Conservation (phyloP, 768 basidiomycete genomes). For the Boletellus emodensis region DNA sequence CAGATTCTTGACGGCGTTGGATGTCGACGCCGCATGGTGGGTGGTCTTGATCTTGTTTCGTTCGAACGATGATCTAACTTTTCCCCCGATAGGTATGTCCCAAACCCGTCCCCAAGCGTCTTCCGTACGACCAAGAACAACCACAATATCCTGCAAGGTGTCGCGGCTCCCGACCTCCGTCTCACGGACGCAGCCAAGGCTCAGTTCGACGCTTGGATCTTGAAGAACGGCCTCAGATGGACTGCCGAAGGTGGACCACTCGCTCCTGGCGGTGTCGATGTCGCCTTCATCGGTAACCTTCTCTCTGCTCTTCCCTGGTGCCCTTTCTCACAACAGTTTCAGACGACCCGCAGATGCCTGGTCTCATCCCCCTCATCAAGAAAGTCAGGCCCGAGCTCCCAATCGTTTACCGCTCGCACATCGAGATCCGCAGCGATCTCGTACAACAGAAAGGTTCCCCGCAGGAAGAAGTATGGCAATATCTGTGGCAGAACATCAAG, state of each 20-base stretch:
- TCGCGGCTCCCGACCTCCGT: constrained; percentile 72
- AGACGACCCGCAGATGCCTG: constrained; percentile 94
- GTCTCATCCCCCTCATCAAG: constrained; percentile 88
- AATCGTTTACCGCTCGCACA: constrained; percentile 92
- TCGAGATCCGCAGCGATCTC: constrained; percentile 88
- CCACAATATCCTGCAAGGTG: constrained; percentile 93
- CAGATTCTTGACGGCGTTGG: constrained; percentile 74
- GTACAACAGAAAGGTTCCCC: constrained; percentile 78
- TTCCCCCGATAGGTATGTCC: constrained; percentile 66
- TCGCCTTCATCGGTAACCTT: constrained; percentile 78
- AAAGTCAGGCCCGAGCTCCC: constrained; percentile 80
- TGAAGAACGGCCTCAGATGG: constrained; percentile 87
- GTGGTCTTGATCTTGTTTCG: constrained; percentile 23
- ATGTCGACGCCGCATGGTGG: constrained; percentile 81
- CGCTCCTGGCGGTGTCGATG: constrained; percentile 76
- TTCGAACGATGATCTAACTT: constrained; percentile 4
- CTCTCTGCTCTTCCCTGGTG: background rate
- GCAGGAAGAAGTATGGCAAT: constrained; percentile 91
- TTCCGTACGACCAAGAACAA: constrained; percentile 96
- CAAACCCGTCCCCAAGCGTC: constrained; percentile 82
- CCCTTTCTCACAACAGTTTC: constrained; percentile 15
- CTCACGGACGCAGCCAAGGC: constrained; percentile 77
- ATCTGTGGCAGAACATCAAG: constrained; percentile 90
- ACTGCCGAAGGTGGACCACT: constrained; percentile 81
- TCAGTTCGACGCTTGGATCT: constrained; percentile 82